Conservation (phyloP, 2,329 filamentous ascomycete species). For the Colletotrichum horii region DNA sequence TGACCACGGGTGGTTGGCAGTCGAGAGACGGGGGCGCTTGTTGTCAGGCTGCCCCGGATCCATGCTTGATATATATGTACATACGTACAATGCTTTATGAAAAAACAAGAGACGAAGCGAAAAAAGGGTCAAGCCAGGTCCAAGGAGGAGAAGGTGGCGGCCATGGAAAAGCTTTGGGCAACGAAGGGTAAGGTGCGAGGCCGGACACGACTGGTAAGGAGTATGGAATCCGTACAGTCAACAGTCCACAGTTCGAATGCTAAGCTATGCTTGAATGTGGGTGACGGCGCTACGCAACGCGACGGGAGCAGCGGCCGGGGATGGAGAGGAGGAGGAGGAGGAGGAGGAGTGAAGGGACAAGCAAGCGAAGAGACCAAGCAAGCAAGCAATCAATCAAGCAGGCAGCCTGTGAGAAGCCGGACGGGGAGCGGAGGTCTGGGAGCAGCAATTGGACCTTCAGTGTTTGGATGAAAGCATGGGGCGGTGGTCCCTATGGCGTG, state of each 20-base stretch:
- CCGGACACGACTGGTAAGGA: not conserved
- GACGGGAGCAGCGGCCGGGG: conserved; percentile 6
- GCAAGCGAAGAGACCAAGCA: not conserved
- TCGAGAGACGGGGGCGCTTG: conserved; percentile 63
- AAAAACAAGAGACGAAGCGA: conserved; percentile 24
- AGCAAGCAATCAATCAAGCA: not conserved
- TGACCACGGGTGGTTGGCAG: conserved; percentile 47
- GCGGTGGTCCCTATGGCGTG: conserved; percentile 1
- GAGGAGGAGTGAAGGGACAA: not conserved
- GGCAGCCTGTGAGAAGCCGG: conserved; percentile 19
- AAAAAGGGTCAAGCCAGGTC: conserved; percentile 26
- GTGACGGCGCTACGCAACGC: conserved; percentile 1
- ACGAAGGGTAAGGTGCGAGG: conserved; percentile 18
- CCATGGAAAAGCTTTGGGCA: conserved; percentile 40
- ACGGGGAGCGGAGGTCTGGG: not conserved
- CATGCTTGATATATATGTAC: conserved; percentile 59
- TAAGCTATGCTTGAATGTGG: conserved; percentile 6
- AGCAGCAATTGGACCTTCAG: conserved; percentile 6
- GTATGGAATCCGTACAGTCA: not conserved
- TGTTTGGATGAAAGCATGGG: conserved; percentile 22
- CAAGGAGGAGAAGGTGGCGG: conserved; percentile 23
- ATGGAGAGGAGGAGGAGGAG: not conserved
- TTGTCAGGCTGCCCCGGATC: conserved; percentile 62
- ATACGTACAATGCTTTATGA: conserved; percentile 33
- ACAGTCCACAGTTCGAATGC: not conserved